A percentile compares a stretch with the other conserved stretches of the same genome.
Conservation (phyloP, 2,329 filamentous ascomycete species). For the Trichoderma breve region DNA sequence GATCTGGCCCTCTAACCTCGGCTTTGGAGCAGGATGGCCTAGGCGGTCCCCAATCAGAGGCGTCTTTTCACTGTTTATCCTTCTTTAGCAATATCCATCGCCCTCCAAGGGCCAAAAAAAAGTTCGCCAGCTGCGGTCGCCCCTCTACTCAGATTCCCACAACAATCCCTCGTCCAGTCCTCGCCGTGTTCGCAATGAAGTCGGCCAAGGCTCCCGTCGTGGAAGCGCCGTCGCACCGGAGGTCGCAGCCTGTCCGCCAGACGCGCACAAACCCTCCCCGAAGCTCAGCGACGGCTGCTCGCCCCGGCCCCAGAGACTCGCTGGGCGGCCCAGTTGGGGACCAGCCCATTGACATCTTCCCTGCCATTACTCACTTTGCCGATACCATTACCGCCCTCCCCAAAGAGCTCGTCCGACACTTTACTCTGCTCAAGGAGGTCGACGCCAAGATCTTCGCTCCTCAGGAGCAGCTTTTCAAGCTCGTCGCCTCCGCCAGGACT, state of each 20-base stretch:
- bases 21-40: constrained; percentile 24
- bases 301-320: constrained; percentile 46
- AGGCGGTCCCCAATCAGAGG: constrained; percentile 20
- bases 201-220: constrained; percentile 48
- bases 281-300: constrained; percentile 48
- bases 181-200: constrained; percentile 49
- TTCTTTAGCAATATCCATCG: background rate
- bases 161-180: background rate
- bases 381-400: constrained; percentile 90
- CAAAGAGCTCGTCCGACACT: constrained; percentile 92
- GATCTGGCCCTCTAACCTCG: constrained; percentile 9
- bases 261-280: constrained; percentile 63
- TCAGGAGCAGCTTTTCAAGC: constrained; percentile 75
- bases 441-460: constrained; percentile 93
- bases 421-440: constrained; percentile 93
- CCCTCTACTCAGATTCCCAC: constrained; percentile 7
- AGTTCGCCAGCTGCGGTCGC: constrained; percentile 4
- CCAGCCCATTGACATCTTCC: constrained; percentile 65
- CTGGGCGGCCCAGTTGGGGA: constrained; percentile 46
- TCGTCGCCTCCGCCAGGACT: constrained; percentile 65
- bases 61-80: constrained; percentile 17
- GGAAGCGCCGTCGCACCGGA: constrained; percentile 50
- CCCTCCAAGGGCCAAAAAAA: background rate
- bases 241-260: constrained; percentile 64
- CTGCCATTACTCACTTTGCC: constrained; percentile 72